Percentiles rank a stretch among this genome's conserved stretches.
Conservation (phyloP, 2,329 filamentous ascomycete species). For the Ascochyta fabae region DNA sequence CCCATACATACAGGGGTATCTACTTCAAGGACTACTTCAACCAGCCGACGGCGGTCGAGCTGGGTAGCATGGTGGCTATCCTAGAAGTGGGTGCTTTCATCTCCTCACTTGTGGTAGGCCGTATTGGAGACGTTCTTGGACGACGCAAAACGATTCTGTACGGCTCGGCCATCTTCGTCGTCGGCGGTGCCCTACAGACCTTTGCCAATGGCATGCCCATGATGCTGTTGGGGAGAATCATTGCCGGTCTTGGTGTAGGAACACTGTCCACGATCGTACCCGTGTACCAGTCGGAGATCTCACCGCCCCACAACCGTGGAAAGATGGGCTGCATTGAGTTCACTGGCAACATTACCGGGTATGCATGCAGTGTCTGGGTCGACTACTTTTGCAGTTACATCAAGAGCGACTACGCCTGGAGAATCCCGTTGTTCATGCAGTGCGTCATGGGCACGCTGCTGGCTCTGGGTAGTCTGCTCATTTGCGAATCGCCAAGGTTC, state of each 20-base stretch:
- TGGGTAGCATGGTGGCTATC: constrained; percentile 98
- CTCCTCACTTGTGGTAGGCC: constrained; percentile 83
- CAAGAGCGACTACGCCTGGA: constrained; percentile 84
- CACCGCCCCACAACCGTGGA: constrained; percentile 92
- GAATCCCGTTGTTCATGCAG: constrained; percentile 87
- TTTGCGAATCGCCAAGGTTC: constrained; percentile 94
- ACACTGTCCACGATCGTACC: constrained; percentile 60
- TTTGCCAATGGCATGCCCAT: constrained; percentile 83
- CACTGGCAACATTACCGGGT: constrained; percentile 94
- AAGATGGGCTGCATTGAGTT: constrained; percentile 98
- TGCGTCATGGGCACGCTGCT: constrained; percentile 91
- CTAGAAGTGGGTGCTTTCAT: constrained; percentile 92
- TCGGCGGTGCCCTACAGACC: constrained; percentile 85
- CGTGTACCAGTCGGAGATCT: constrained; percentile 65
- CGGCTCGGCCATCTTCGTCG: constrained; percentile 84
- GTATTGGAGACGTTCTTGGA: constrained; percentile 89
- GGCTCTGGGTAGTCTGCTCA: constrained; percentile 84
- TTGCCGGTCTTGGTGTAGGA: constrained; percentile 59
- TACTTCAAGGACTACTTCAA: constrained; percentile 93
- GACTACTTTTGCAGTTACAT: constrained; percentile 98
- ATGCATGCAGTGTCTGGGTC: constrained; percentile 96
- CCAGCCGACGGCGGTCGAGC: constrained; percentile 82
- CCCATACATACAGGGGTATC: constrained; percentile 66
- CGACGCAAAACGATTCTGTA: constrained; percentile 90
- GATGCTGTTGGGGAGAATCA: constrained; percentile 69